A percentile compares a stretch with the other conserved stretches of the same genome.
These are phyloP conservation scores for Tricholoma terreum DNA, from an alignment of 768 basidiomycete genomes.

Conservation along the genomic window DNA sequence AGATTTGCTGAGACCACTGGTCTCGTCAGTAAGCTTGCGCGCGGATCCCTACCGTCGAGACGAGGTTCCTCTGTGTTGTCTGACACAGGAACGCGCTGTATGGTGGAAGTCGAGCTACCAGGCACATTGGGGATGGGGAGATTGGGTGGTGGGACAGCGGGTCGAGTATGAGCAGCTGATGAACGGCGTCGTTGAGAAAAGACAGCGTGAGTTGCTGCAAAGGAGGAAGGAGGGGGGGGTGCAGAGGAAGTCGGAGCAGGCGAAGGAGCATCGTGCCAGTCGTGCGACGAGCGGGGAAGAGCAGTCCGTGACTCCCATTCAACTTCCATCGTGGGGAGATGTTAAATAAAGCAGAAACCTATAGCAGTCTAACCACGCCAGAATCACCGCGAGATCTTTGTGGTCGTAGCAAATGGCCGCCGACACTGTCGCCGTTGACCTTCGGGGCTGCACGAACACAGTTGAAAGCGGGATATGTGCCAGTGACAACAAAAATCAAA, in stretches of 20 bases:
- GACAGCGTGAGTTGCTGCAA: slow-evolving; percentile 24
- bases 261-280: slow-evolving; percentile 34
- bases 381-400: slow-evolving; percentile 1
- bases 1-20: slow-evolving; percentile 45
- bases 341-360: neutral
- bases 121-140: slow-evolving; percentile 74
- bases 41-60: slow-evolving; percentile 23
- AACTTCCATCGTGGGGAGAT: slow-evolving; percentile 31
- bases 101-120: slow-evolving; percentile 18
- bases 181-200: slow-evolving; percentile 64
- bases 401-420: neutral
- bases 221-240: slow-evolving; percentile 24
- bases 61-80: slow-evolving; percentile 19
- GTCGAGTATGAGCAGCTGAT: slow-evolving; percentile 58
- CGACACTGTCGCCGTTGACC: neutral
- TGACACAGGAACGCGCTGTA: slow-evolving; percentile 19
- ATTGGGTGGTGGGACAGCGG: slow-evolving; percentile 68
- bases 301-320: slow-evolving; percentile 34
- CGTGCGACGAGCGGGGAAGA: slow-evolving; percentile 28
- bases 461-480: neutral
- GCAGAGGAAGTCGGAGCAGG: slow-evolving; percentile 31
- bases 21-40: slow-evolving; percentile 36
- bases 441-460: no score
- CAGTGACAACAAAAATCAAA: slow-evolving; percentile 18
- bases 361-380: neutral